These are phyloP conservation scores for Solanum pimpinellifolium DNA, from an alignment of 257 asterid species.

Conservation along the genomic window DNA sequence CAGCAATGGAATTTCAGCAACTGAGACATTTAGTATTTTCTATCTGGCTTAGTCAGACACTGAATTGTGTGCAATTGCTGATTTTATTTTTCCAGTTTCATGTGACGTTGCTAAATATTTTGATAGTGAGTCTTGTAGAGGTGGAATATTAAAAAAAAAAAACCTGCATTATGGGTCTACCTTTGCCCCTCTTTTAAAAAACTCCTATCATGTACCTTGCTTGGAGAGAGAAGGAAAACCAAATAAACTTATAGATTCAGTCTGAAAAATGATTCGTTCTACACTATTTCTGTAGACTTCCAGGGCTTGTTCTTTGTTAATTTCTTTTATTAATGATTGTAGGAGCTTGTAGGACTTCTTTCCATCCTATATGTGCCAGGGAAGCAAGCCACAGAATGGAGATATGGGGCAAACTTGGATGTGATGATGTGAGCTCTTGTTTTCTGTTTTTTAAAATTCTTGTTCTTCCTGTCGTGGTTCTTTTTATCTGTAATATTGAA, in stretches of 20 bases:
- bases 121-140: not conserved
- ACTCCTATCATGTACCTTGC: not conserved
- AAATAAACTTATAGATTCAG: not conserved
- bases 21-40: not conserved
- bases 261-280: not conserved
- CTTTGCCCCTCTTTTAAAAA: not conserved
- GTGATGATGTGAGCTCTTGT: slow-evolving; percentile 65
- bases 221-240: not conserved
- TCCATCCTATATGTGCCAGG: slow-evolving; percentile 98
- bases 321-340: slow-evolving; percentile 21
- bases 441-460: not conserved
- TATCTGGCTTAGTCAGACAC: not conserved
- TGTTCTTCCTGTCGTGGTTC: not conserved
- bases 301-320: slow-evolving; percentile 12
- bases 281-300: not conserved
- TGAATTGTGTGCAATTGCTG: not conserved
- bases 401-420: slow-evolving; percentile 95
- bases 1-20: not conserved
- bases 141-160: not conserved
- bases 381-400: slow-evolving; percentile 93
- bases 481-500: not conserved
- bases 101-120: not conserved
- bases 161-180: not conserved
- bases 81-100: not conserved
- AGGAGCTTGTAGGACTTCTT: slow-evolving; percentile 97